Conservation (phyloP, 2,329 filamentous ascomycete genomes). For the Penicillium glabrum region DNA sequence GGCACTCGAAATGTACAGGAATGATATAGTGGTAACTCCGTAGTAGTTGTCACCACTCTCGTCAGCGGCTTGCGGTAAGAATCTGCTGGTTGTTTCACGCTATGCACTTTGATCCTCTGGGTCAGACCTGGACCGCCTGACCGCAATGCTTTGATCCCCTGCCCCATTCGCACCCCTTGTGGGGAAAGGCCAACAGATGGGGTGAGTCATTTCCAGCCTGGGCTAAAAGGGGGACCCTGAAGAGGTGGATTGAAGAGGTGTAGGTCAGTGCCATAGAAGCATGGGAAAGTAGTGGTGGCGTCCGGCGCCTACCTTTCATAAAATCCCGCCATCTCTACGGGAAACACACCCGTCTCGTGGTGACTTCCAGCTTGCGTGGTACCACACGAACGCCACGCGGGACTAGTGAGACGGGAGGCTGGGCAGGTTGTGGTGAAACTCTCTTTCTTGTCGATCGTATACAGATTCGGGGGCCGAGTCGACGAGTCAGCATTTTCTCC, state of each 20-base stretch:
- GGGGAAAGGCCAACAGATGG: background rate
- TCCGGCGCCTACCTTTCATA: background rate
- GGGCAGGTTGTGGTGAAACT: slow-evolving; percentile 1
- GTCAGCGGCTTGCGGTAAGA: background rate
- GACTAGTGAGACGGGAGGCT: slow-evolving; percentile 4
- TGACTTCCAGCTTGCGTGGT: background rate
- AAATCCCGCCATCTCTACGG: background rate
- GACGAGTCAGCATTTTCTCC: background rate
- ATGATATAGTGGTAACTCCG: background rate
- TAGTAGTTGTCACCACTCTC: background rate
- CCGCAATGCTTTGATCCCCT: background rate
- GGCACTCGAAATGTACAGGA: background rate
- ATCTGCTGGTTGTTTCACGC: background rate
- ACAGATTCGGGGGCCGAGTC: slow-evolving; percentile 6
- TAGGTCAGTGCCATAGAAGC: background rate
- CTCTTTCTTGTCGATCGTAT: slow-evolving; percentile 9
- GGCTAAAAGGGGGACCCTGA: background rate
- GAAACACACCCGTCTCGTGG: background rate
- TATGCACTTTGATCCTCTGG: background rate
- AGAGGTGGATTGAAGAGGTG: background rate
- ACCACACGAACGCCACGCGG: background rate
- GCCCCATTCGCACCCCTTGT: background rate
- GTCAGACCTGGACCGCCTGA: background rate
- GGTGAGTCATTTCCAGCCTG: background rate
- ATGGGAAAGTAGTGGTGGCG: background rate